These are phyloP conservation scores for Suhomyces xylopsoci DNA, from an alignment of 805 yeast genomes.

Conservation along the genomic window DNA sequence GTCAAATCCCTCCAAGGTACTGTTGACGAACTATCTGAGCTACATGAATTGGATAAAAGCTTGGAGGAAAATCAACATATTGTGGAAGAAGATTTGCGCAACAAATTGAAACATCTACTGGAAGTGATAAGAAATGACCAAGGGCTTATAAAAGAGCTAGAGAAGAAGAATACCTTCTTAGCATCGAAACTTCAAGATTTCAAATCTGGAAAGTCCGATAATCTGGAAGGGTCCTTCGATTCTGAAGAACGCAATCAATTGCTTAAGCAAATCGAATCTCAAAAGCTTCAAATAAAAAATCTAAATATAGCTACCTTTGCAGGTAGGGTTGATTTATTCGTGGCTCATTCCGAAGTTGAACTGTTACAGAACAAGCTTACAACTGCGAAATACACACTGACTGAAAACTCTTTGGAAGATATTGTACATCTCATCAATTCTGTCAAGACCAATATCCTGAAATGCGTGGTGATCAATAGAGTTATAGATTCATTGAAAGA, in stretches of 20 bases:
- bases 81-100: slow-evolving; percentile 24
- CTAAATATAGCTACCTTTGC: slow-evolving; percentile 7
- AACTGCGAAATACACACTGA: not conserved
- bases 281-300: slow-evolving; percentile 15
- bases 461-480: not conserved
- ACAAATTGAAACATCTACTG: slow-evolving; percentile 29
- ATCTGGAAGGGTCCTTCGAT: not conserved
- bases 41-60: slow-evolving; percentile 49
- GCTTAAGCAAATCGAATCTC: slow-evolving; percentile 12
- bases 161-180: slow-evolving; percentile 18
- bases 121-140: slow-evolving; percentile 15
- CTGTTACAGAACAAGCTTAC: slow-evolving; percentile 6
- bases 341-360: slow-evolving; percentile 11
- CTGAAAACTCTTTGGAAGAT: not conserved
- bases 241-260: not conserved
- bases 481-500: not conserved
- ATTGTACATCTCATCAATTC: not conserved
- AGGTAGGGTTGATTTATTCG: slow-evolving; percentile 9
- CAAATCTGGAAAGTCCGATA: slow-evolving; percentile 6
- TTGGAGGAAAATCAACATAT: slow-evolving; percentile 21
- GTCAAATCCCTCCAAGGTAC: slow-evolving; percentile 32
- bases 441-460: not conserved
- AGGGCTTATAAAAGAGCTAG: slow-evolving; percentile 14
- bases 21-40: slow-evolving; percentile 46
- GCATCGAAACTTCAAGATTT: slow-evolving; percentile 18